Evolutionary conservation across 1,139 yeast genomes (phyloP).

Genomic region (Kodamaea anthophila): DNA sequence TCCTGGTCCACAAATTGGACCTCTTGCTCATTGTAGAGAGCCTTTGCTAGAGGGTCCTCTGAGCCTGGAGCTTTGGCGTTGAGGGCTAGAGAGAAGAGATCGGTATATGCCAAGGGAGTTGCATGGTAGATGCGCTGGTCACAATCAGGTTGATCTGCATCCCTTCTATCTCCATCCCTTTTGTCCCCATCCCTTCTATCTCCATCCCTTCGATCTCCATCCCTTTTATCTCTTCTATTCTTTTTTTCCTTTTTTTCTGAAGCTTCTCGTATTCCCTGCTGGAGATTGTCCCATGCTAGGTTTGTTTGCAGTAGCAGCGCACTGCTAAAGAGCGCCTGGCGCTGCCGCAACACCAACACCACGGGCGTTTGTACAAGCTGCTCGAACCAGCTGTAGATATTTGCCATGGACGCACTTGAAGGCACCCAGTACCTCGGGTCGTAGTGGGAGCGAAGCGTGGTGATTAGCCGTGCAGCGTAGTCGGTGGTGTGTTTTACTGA

Average conservation of each 20-base stretch:
- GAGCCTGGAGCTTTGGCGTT: too few species aligned
- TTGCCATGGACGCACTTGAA: conserved; percentile 4
- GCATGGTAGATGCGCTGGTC: too few species aligned
- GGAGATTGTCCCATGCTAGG: conserved; percentile 16
- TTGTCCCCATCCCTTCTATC: conserved; percentile 3
- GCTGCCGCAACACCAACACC: conserved; percentile 25
- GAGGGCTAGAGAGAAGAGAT: too few species aligned
- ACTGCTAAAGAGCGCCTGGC: conserved; percentile 24
- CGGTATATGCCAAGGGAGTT: too few species aligned
- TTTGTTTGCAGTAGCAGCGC: conserved; percentile 22
- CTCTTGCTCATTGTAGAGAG: too few species aligned
- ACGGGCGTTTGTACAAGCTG: conserved; percentile 24
- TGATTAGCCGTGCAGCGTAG: conserved; percentile 17
- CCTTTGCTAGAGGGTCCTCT: too few species aligned
- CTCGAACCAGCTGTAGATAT: too few species aligned
- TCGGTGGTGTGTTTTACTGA: conserved; percentile 15
- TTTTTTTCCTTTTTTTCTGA: conserved; percentile 14
- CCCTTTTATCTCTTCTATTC: neutral
- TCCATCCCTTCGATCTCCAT: neutral
- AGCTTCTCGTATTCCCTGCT: conserved; percentile 12
- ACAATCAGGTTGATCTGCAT: too few species aligned
- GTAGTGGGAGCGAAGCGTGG: conserved; percentile 18
- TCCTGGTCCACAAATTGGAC: conserved; percentile 3
- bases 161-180: neutral
- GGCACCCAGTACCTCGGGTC: conserved; percentile 17